Evolutionary conservation across 2,329 filamentous ascomycete genomes (phyloP).

Genomic region (Diaporthe ilicicola): DNA sequence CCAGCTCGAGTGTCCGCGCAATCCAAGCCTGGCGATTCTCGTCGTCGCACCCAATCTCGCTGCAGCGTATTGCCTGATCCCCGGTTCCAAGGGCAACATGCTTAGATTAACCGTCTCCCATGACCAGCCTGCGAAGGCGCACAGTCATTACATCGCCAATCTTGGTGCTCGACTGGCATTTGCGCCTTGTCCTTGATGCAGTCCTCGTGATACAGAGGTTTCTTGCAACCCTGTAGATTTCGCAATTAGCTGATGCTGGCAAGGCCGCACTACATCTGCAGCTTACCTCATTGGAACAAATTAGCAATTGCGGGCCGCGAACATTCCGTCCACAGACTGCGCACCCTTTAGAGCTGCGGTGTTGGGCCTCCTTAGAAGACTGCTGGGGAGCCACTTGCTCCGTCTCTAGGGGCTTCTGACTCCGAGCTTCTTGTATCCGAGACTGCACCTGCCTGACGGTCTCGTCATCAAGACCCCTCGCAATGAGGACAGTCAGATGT

Average conservation of each 20-base stretch:
- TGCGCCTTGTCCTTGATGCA: conserved; percentile 52
- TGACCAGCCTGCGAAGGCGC: not conserved
- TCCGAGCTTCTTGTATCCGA: conserved; percentile 53
- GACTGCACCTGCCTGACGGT: conserved; percentile 53
- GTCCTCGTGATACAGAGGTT: conserved; percentile 57
- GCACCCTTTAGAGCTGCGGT: conserved; percentile 56
- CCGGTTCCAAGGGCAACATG: not conserved
- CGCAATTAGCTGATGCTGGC: conserved; percentile 31
- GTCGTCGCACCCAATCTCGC: not conserved
- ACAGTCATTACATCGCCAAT: conserved; percentile 57
- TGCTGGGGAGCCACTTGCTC: conserved; percentile 37
- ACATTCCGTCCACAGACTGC: conserved; percentile 57
- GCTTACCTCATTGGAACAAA: conserved; percentile 60
- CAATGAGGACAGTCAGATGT: conserved; percentile 60
- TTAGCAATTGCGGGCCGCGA: conserved; percentile 54
- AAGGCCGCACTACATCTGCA: not conserved
- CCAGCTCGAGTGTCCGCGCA: not conserved
- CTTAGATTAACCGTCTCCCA: not conserved
- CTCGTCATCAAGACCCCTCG: conserved; percentile 55
- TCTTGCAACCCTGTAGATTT: conserved; percentile 48
- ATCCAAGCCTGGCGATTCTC: not conserved
- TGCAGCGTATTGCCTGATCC: too few species aligned
- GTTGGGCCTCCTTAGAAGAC: conserved; percentile 45
- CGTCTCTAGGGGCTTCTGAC: conserved; percentile 38
- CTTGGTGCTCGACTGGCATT: conserved; percentile 45